These are phyloP conservation scores for Aspergillus sp. DNA, from an alignment of 2,329 filamentous ascomycete species.

Conservation along the genomic window DNA sequence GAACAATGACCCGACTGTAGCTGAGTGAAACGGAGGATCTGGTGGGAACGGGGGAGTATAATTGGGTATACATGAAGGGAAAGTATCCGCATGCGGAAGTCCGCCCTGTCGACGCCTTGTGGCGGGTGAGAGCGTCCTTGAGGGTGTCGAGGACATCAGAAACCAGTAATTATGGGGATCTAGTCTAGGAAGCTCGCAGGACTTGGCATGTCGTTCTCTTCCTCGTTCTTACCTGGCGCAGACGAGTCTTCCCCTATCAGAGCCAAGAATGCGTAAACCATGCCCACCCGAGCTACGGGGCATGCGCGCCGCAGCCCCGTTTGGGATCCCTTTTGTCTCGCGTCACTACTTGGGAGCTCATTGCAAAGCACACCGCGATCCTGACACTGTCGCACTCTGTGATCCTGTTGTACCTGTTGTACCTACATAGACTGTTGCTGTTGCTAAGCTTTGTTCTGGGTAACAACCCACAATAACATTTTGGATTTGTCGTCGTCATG, in stretches of 20 bases:
- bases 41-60: not conserved
- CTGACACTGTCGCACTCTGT: too few relatives aligned
- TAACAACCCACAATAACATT: not conserved
- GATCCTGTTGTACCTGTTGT: too few relatives aligned
- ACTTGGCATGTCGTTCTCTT: constrained; percentile 4
- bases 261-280: not conserved
- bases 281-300: not conserved
- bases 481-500: not conserved
- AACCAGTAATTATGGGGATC: not conserved
- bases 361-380: not conserved
- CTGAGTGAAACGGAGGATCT: not conserved
- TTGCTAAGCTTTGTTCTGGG: not conserved
- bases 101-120: not conserved
- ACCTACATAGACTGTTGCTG: not conserved
- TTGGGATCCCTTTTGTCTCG: not conserved
- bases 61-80: not conserved
- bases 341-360: not conserved
- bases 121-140: not conserved
- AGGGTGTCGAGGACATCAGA: not conserved
- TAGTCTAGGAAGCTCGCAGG: not conserved
- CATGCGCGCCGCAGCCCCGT: not conserved
- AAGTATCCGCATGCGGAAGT: not conserved
- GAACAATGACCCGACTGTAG: not conserved
- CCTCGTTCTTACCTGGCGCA: constrained; percentile 4
- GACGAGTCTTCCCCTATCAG: constrained; percentile 3